Base-by-base conservation (phyloP, 2,329 filamentous ascomycete species). In the Trichoderma hamatum region DNA sequence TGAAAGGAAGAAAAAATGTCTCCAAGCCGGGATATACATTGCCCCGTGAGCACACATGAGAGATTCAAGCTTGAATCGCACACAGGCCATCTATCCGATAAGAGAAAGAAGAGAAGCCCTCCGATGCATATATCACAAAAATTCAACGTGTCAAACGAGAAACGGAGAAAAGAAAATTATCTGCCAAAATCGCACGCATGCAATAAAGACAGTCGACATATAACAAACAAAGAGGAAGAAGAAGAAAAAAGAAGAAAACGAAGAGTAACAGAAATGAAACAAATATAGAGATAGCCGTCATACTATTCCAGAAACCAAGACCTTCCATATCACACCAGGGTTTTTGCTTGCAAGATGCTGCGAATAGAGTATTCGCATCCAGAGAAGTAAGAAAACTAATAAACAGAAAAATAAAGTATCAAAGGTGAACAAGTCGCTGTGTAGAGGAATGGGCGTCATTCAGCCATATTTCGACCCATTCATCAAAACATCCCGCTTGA, bases 401-500 rank as follows among this genome's bases (percentile, higher is more conserved):
- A 43, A 60, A 21, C 39, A 39, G 39, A 34, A 28, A 24, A 49
- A 58, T 14, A 58, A 16, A 36, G 13, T 34, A 56, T 14, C 24
- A 16, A 61, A 30, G 5, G 32, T 28, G 11, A 24, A 14, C 46
- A 26, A 56, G 5, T 32, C n/a, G 11, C n/a, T 34, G 36, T 5
- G 19, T 21, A 39, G 19, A 13, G 11, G 30, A 32, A 21, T 5
- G 30, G 43, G 21, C 28, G 10, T 51, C 16, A 11, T 10, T 26
- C 30, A 36, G 19, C 16, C 28, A 46, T 55, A 36, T 4, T 52
- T 10, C 30, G 54, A 56, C 24, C 46, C 36, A 30, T 71, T 51
- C 24, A 30, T 60, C 78, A 88, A 72, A 88, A 84, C 84, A 89
- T 84, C 78, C 88, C 85, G 75, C 81, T 88, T 34, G 83, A 81